Evolutionary conservation across 345 rosid species (phyloP).

Genomic region (Linum usitatissimum): DNA sequence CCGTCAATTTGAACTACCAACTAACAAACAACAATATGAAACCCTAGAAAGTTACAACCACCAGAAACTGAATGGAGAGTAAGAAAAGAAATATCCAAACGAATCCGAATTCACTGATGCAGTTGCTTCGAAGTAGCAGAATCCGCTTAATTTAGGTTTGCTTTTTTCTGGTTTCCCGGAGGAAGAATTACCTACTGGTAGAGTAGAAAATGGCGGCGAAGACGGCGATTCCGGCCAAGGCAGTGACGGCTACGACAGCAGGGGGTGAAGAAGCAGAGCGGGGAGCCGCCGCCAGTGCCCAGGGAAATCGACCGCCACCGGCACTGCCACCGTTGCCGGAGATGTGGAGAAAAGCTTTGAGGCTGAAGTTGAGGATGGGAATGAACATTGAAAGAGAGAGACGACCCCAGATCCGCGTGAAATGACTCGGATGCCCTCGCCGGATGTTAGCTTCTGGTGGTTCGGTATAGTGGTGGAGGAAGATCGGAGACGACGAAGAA

Average conservation of each 20-base stretch:
- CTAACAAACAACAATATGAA: conserved; percentile 1
- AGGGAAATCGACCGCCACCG: conserved; percentile 36
- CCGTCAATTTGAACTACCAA: conserved; percentile 2
- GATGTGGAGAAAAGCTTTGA: conserved; percentile 20
- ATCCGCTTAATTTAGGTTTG: background rate
- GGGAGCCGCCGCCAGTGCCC: conserved; percentile 31
- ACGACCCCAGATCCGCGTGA: conserved; percentile 9
- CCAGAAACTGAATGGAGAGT: background rate
- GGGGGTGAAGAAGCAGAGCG: conserved; percentile 49
- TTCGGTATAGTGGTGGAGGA: background rate
- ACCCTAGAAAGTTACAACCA: background rate
- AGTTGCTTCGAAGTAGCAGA: too few species aligned
- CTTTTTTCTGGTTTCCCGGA: background rate
- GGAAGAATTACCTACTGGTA: conserved; percentile 33
- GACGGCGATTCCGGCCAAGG: conserved; percentile 52
- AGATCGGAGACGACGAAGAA: background rate
- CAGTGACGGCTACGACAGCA: conserved; percentile 66
- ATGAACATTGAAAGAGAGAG: conserved; percentile 15
- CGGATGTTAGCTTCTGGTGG: background rate
- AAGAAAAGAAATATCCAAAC: background rate
- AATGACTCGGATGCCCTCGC: conserved; percentile 12
- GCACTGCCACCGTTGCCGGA: conserved; percentile 14
- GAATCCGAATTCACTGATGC: too few species aligned
- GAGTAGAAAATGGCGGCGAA: conserved; percentile 44
- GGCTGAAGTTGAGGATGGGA: background rate